Base-by-base conservation (phyloP, 2,329 filamentous ascomycete species). In the Tolypocladium ophioglossoides region DNA sequence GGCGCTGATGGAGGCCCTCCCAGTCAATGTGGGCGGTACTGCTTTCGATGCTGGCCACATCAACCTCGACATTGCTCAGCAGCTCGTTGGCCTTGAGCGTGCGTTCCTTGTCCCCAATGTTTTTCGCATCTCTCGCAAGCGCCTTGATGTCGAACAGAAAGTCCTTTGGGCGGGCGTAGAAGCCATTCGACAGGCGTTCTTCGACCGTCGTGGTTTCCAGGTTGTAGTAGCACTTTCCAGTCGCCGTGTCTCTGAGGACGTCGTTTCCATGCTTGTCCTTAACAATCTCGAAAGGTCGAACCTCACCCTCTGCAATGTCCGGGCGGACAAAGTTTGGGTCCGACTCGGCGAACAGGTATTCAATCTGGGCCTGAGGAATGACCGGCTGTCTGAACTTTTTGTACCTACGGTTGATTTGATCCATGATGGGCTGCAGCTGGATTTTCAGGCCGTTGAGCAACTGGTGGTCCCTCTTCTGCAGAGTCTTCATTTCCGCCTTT, bases 111-210 rank as follows among this genome's bases (percentile, higher is more conserved):
- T 97, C 92, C n/a, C 87, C 89, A 55, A 85, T 80, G 12, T 84
- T 85, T 66, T 85, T 88, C 12, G 91, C 85, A 71, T 99, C 94
- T 67, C 89, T 92, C 24, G 86, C 86, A 6, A 99, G 74, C 38
- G 85, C 82, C 66, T 86, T 89, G 63, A 97, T 89, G 66, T 99
- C 94, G 41, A 85, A 84, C 51, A 95, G 72, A 66, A 96, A 99
- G 66, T 96, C 92, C 62, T 86, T 86, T 0, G 91, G 89, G 12
- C 91, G 84, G 62, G 91, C 89, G 70, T 99, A 99, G 71, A 90
- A 99, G 6, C 94, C 94, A 67, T 99, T 97, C 5, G 91, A 95
- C 37, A 99, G 76, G n/a, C 94, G 85, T 67, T 96, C 91, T 72
- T 99, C 94, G 52, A 99, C 96, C 1, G 87, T 92, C 4, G 86